Percentiles rank a stretch among this genome's conserved stretches.
Conservation (phyloP, 495 filamentous ascomycete genomes). For the Antarctomyces pellizariae region DNA sequence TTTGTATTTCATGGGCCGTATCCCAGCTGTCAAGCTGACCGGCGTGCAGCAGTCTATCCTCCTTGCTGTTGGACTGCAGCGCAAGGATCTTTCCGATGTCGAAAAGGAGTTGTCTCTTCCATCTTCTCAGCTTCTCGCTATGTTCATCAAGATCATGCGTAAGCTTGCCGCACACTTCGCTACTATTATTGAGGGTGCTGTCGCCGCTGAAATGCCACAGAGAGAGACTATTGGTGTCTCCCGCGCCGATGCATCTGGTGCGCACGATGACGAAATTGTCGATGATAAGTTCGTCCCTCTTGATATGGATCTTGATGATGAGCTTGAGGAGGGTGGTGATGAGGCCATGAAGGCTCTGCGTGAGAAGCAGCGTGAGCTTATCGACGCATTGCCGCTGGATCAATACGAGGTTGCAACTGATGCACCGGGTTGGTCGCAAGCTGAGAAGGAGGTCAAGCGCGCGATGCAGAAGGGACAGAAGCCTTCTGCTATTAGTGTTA, state of each 20-base stretch:
- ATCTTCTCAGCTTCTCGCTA: constrained; percentile 64
- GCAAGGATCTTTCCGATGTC: constrained; percentile 59
- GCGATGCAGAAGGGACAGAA: constrained; percentile 30
- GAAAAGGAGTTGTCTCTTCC: constrained; percentile 58
- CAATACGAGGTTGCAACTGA: constrained; percentile 63
- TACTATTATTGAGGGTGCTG: constrained; percentile 45
- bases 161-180: constrained; percentile 65
- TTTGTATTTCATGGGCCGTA: constrained; percentile 59
- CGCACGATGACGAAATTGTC: constrained; percentile 34
- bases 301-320: constrained; percentile 53
- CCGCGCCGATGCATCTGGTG: constrained; percentile 25
- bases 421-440: constrained; percentile 50
- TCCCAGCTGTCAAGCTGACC: constrained; percentile 44
- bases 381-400: constrained; percentile 72
- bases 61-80: constrained; percentile 69
- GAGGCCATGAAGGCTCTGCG: constrained; percentile 44
- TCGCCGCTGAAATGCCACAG: constrained; percentile 45
- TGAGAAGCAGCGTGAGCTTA: constrained; percentile 56
- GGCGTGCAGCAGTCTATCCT: constrained; percentile 69
- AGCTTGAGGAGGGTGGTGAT: constrained; percentile 63
- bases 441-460: constrained; percentile 49
- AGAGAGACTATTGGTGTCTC: constrained; percentile 27
- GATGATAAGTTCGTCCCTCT: constrained; percentile 43
- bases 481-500: constrained; percentile 62
- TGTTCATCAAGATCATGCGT: constrained; percentile 88